phyloP scores from a whole-genome alignment of 192 early-diverging fungal species.

The Rhizophagus prolifer region DNA sequence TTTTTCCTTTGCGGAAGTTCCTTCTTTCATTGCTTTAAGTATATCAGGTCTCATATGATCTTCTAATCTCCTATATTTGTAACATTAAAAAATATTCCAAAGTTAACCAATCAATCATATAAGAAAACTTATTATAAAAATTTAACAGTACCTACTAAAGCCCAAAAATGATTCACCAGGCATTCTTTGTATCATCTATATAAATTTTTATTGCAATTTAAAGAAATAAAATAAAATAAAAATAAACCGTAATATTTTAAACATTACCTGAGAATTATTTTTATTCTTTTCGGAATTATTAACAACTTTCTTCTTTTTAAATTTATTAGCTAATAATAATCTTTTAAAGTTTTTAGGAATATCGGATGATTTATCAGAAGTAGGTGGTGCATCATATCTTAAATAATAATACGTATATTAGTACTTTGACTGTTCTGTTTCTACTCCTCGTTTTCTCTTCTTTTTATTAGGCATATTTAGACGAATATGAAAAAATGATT shows the following conservation, averaged over 20 bases:
- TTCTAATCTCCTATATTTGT: neutral
- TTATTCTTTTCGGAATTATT: neutral
- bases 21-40: conserved; percentile 17
- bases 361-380: neutral
- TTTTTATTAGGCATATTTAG: neutral
- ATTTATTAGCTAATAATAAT: neutral
- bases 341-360: neutral
- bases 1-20: conserved; percentile 6
- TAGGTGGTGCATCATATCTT: neutral
- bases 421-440: neutral
- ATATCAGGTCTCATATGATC: conserved; percentile 18
- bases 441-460: neutral
- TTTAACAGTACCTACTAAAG: neutral
- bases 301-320: neutral
- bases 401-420: neutral
- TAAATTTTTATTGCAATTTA: neutral
- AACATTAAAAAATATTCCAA: too few relatives aligned
- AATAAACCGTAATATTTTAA: neutral
- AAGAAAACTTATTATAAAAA: neutral
- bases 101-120: neutral
- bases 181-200: neutral
- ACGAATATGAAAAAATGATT: too few relatives aligned
- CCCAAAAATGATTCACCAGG: neutral
- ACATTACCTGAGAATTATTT: neutral
- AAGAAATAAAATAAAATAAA: neutral